Conservation (phyloP, 208 protist genomes). For the Crithidia expoeki region DNA sequence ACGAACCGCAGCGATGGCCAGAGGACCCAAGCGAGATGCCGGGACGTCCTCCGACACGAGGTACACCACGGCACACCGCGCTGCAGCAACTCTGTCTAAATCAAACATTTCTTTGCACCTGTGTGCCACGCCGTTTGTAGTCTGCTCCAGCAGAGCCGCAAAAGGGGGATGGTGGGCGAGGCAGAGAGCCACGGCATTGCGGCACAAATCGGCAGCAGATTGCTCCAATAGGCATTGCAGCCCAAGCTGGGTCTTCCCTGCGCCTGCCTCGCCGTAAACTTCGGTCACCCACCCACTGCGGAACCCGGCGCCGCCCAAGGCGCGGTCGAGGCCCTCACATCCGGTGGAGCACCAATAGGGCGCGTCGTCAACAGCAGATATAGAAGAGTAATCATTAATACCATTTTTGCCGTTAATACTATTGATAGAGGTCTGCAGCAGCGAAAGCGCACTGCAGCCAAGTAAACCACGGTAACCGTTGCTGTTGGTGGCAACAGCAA, state of each 20-base stretch:
- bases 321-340: constrained; percentile 35
- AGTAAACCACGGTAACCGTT: not conserved
- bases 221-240: constrained; percentile 66
- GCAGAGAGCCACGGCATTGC: constrained; percentile 14
- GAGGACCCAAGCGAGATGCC: constrained; percentile 30
- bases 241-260: constrained; percentile 78
- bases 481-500: no score
- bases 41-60: constrained; percentile 70
- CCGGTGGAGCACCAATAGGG: constrained; percentile 47
- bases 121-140: not conserved
- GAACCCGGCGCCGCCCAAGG: constrained; percentile 50
- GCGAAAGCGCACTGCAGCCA: constrained; percentile 12
- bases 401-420: not conserved
- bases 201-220: constrained; percentile 34
- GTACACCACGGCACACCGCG: constrained; percentile 45
- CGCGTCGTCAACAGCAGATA: not conserved
- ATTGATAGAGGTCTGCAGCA: not conserved
- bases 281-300: constrained; percentile 64
- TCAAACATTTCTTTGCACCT: constrained; percentile 9
- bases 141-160: not conserved
- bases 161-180: constrained; percentile 12
- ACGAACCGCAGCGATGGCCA: constrained; percentile 31
- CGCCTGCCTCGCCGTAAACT: constrained; percentile 76
- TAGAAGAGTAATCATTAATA: no score
- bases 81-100: not conserved